Evolutionary conservation across 805 yeast genomes (phyloP).

Genomic region (Tanozyma kutaoensis): DNA sequence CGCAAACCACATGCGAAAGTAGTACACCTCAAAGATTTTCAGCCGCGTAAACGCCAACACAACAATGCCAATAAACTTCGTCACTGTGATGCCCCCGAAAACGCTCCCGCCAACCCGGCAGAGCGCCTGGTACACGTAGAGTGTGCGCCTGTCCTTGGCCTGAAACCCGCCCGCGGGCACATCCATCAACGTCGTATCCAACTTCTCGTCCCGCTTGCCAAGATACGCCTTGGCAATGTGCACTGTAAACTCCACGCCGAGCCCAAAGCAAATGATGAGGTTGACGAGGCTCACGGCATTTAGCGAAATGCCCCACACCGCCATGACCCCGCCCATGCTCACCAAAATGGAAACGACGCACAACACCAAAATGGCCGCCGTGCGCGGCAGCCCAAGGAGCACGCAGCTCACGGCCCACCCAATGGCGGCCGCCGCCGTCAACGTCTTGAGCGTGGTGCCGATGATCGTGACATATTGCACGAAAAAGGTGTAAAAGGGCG

Average conservation of each 20-base stretch:
- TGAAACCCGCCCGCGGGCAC: background rate
- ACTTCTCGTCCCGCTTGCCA: slow-evolving; percentile 13
- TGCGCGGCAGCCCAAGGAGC: slow-evolving; percentile 52
- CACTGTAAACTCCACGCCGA: slow-evolving; percentile 86
- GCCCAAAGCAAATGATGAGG: slow-evolving; percentile 81
- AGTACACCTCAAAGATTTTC: slow-evolving; percentile 80
- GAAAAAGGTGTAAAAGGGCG: slow-evolving; percentile 86
- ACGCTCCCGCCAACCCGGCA: slow-evolving; percentile 82
- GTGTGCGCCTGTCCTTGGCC: background rate
- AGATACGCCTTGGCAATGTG: slow-evolving; percentile 77
- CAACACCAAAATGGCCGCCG: slow-evolving; percentile 40
- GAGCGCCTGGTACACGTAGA: slow-evolving; percentile 41
- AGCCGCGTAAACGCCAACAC: slow-evolving; percentile 83
- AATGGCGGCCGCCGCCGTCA: slow-evolving; percentile 36
- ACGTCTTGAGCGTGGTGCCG: slow-evolving; percentile 38
- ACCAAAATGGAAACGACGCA: slow-evolving; percentile 54
- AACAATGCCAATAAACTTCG: slow-evolving; percentile 77
- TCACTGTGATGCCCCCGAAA: slow-evolving; percentile 78
- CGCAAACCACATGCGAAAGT: slow-evolving; percentile 90
- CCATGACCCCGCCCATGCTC: slow-evolving; percentile 73
- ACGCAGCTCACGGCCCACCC: slow-evolving; percentile 41
- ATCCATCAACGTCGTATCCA: slow-evolving; percentile 7
- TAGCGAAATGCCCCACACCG: slow-evolving; percentile 57
- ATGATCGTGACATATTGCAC: slow-evolving; percentile 72
- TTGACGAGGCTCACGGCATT: slow-evolving; percentile 89